Evolutionary conservation across 2,329 filamentous ascomycete species (phyloP), one percentile per base, ranked within the genome.

Genomic region (Stemphylium beticola): DNA sequence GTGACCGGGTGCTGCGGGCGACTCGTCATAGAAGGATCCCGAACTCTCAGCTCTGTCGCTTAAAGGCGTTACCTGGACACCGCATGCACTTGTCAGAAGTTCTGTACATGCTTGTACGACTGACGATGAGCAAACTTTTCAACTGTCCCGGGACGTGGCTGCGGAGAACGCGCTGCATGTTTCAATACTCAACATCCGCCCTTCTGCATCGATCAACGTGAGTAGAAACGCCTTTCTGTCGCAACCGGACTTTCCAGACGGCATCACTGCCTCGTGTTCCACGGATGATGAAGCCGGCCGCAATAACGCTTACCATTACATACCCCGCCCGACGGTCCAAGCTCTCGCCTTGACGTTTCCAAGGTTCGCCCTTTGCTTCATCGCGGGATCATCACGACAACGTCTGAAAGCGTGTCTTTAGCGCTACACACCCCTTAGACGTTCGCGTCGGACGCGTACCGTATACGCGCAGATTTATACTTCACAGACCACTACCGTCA

Each of bases 121-220:
- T 34, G 50, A 41, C 56, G 40, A 47, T 57, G 45, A 69, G 71
- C 69, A 72, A 72, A 72, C 69, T 69, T 65, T 65, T 63, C 55
- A 54, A 58, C 59, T 42, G 60, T 61, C 60, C 61, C 54, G 43
- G 60, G 57, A 57, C 39, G 49, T 58, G 61, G 55, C 60, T 61
- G 61, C 62, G 60, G 58, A 33, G 43, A 55, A 51, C 60, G 60
- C 45, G 37, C 63, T 65, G 63, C 64, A 65, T 61, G 60, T 68
- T 60, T 68, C 67, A 64, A 63, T 69, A 60, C 40, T 62, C 54
- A 61, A 57, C 62, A 47, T 39, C 44, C 48, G 32, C 42, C 45
- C 52, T 53, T 39, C 51, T 53, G 40, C 46, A 46, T 49, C 52
- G 50, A 42, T 44, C 37, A 61, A 48, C 43, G 45, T 32, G 50